Evolutionary conservation across 1,284 basidiomycete genomes (phyloP), one percentile per base, ranked within the genome.

Genomic region (Cryptococcus sp.): DNA sequence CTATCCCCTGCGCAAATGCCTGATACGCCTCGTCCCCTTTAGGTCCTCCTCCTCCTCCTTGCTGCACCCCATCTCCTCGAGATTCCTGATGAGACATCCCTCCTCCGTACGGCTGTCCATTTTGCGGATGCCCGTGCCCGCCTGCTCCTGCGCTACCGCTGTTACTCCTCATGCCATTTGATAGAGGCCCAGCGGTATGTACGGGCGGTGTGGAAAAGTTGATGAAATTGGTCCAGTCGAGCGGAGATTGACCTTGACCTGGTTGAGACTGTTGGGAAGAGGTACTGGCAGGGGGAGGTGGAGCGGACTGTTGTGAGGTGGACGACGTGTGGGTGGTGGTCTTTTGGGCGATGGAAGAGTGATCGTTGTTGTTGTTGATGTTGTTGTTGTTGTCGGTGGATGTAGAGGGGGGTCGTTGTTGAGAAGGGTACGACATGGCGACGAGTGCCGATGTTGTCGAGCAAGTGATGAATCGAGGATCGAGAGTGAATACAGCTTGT

Each of bases 221-320:
- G 45, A 69, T 58, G 43, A 59, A 69, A 36, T 57, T 62, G 7
- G 60, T 49, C 57, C 66, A 60, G 47, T 69, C 68, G 11, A 69
- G 51, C 7, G 67, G 65, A 22, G 60, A 62, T 21, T 50, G 46
- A 12, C 38, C 36, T 28, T n/a, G 36, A 14, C 44, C 36, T 14
- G 28, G 4, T 10, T 28, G 18, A 34, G 43, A 31, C 22, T 32
- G 22, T 31, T 38, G 38, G 23, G n/a, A 32, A 23, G 7, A 22
- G 43, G 5, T 36, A 40, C 32, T 43, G 45, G 26, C 47, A 36
- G n/a, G 34, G n/a, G 14, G 34, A 36, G 18, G 34, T n/a, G 34
- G 34, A 36, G n/a, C n/a, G n/a, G n/a, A n/a, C n/a, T n/a, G n/a
- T n/a, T n/a, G n/a, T n/a, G n/a, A n/a, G n/a, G n/a, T n/a, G n/a